Percentiles rank a stretch among this genome's conserved stretches.
These are phyloP conservation scores for Pythium oligandrum DNA, from an alignment of 352 stramenopile genomes.

Conservation along the genomic window DNA sequence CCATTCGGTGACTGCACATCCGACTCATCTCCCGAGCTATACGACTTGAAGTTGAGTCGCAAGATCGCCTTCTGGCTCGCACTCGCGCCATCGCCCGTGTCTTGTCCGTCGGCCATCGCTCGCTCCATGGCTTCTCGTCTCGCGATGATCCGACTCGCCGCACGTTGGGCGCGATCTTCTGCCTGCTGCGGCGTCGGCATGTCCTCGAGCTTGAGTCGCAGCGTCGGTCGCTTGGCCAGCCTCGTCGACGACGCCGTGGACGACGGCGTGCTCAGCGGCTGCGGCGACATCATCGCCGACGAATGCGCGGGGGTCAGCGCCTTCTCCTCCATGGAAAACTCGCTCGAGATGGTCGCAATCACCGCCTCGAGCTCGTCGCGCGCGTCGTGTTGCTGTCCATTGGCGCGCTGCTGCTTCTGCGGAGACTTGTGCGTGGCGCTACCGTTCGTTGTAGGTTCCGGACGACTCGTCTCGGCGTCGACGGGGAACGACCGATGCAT, in stretches of 20 bases:
- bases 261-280: constrained; percentile 4
- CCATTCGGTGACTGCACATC: constrained; percentile 61
- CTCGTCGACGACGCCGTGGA: constrained; percentile 8
- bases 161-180: constrained; percentile 70
- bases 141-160: constrained; percentile 65
- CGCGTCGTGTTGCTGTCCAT: neutral
- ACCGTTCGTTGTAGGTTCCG: no score
- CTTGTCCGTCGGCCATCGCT: constrained; percentile 23
- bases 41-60: constrained; percentile 61
- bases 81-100: constrained; percentile 24
- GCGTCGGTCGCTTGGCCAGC: constrained; percentile 43
- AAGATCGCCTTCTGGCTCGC: constrained; percentile 64
- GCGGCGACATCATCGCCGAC: constrained; percentile 1
- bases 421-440: no score
- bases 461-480: no score
- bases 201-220: constrained; percentile 79
- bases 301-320: constrained; percentile 2
- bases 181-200: constrained; percentile 86
- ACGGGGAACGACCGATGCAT: constrained; percentile 38
- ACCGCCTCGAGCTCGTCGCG: constrained; percentile 1
- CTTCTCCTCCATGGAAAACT: constrained; percentile 55
- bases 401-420: neutral
- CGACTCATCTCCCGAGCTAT: constrained; percentile 66
- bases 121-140: constrained; percentile 70
- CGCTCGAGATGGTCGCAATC: constrained; percentile 16